These are phyloP conservation scores for Trichoderma sp. DNA, from an alignment of 2,329 filamentous ascomycete species.

Conservation along the genomic window DNA sequence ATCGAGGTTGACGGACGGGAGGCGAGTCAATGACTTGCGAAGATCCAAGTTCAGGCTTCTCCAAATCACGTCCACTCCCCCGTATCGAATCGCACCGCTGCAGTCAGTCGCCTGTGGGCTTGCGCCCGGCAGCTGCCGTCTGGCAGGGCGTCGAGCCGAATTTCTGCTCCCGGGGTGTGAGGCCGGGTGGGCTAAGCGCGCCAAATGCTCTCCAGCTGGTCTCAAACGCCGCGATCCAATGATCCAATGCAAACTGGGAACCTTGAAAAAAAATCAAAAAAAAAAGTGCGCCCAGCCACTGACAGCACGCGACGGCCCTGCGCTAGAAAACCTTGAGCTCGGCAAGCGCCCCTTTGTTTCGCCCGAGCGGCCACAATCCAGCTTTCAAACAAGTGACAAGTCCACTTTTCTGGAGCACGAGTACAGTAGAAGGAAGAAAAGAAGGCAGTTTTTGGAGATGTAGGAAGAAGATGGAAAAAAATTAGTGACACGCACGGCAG, in stretches of 20 bases:
- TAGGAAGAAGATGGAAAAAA: not conserved
- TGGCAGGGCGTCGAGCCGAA: constrained; percentile 9
- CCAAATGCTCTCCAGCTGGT: not conserved
- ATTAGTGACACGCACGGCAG: constrained; percentile 14
- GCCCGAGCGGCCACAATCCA: not conserved
- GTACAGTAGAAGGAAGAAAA: not conserved
- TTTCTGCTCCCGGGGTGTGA: not conserved
- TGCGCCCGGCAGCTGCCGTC: constrained; percentile 6
- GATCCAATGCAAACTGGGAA: not conserved
- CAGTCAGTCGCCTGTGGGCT: not conserved
- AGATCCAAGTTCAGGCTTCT: not conserved
- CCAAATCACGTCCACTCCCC: not conserved
- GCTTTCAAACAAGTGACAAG: not conserved
- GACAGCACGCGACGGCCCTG: constrained; percentile 14
- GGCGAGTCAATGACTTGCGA: not conserved
- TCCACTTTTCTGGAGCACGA: not conserved
- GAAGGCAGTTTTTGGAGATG: not conserved
- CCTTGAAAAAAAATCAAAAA: not conserved
- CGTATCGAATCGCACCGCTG: not conserved
- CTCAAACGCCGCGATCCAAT: not conserved
- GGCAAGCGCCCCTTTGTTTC: constrained; percentile 1
- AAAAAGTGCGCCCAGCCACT: constrained; percentile 11
- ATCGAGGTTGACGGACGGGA: not conserved
- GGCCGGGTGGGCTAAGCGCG: constrained; percentile 3
- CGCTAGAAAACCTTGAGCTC: constrained; percentile 16